These are phyloP conservation scores for Parachlorella kessleri DNA, from an alignment of 139 green algal species.

Conservation along the genomic window DNA sequence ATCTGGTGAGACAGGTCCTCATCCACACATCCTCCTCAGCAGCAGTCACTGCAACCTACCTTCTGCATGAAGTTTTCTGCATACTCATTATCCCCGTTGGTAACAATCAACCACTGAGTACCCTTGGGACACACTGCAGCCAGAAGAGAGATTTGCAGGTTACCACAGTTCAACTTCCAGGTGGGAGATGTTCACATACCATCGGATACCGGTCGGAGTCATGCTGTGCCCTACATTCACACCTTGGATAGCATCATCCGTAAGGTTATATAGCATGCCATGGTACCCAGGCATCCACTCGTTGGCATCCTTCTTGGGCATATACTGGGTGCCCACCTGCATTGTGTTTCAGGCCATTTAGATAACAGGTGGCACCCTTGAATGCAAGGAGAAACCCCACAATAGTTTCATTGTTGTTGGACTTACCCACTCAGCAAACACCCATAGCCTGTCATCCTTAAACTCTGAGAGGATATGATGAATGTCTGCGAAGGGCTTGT, in stretches of 20 bases:
- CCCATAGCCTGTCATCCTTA: conserved; percentile 62
- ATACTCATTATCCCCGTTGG: conserved; percentile 89
- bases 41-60: background rate
- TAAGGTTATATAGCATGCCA: conserved; percentile 81
- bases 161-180: no score
- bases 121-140: conserved; percentile 53
- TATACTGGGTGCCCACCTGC: conserved; percentile 60
- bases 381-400: background rate
- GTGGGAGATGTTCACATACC: no score
- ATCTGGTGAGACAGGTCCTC: no score
- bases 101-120: conserved; percentile 78
- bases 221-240: background rate
- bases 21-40: no score
- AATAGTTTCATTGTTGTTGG: background rate
- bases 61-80: conserved; percentile 54
- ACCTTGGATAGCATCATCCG: conserved; percentile 74
- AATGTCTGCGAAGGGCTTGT: conserved; percentile 68
- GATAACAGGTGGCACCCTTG: no score
- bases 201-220: no score
- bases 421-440: conserved; percentile 79
- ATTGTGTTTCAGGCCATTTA: no score
- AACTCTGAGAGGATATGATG: conserved; percentile 62
- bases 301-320: conserved; percentile 48
- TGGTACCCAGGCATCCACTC: conserved; percentile 73
- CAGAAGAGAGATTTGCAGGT: no score